A percentile compares a stretch with the other conserved stretches of the same genome.
phyloP scores from a whole-genome alignment of 1,284 basidiomycete species.

The Apiotrichum gracile region DNA sequence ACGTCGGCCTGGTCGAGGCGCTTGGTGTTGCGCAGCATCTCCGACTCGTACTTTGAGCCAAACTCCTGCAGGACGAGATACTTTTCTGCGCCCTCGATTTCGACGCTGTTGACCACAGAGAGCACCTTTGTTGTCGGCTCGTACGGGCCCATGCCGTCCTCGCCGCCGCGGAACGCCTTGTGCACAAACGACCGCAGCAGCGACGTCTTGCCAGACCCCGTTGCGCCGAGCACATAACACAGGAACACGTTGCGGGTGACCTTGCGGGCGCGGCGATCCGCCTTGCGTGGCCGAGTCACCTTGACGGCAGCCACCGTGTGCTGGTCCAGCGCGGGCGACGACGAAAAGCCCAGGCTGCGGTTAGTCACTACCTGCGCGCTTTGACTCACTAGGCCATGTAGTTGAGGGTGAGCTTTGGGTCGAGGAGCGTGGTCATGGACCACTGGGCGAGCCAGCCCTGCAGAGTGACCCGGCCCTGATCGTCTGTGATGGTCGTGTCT shows the following conservation, averaged over 20 bases:
- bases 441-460: slow-evolving; percentile 98
- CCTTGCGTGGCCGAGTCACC: slow-evolving; percentile 72
- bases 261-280: slow-evolving; percentile 80
- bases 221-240: slow-evolving; percentile 89
- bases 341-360: slow-evolving; percentile 46
- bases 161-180: slow-evolving; percentile 56
- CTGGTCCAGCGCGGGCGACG: slow-evolving; percentile 44
- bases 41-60: slow-evolving; percentile 88
- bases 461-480: slow-evolving; percentile 81
- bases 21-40: slow-evolving; percentile 79
- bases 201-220: slow-evolving; percentile 91
- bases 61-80: slow-evolving; percentile 97
- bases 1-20: slow-evolving; percentile 90
- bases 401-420: slow-evolving; percentile 82
- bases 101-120: slow-evolving; percentile 90
- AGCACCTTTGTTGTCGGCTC: slow-evolving; percentile 84
- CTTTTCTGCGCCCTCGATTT: slow-evolving; percentile 89
- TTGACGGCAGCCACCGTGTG: slow-evolving; percentile 68
- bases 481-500: slow-evolving; percentile 83
- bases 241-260: slow-evolving; percentile 83
- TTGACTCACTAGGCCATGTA: slow-evolving; percentile 80
- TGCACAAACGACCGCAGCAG: slow-evolving; percentile 78
- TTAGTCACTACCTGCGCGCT: slow-evolving; percentile 16
- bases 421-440: slow-evolving; percentile 97
- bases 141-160: slow-evolving; percentile 51